A percentile compares a stretch with the other conserved stretches of the same genome.
phyloP scores from a whole-genome alignment of 2,329 filamentous ascomycete species.

The Samsoniella hepiali region DNA sequence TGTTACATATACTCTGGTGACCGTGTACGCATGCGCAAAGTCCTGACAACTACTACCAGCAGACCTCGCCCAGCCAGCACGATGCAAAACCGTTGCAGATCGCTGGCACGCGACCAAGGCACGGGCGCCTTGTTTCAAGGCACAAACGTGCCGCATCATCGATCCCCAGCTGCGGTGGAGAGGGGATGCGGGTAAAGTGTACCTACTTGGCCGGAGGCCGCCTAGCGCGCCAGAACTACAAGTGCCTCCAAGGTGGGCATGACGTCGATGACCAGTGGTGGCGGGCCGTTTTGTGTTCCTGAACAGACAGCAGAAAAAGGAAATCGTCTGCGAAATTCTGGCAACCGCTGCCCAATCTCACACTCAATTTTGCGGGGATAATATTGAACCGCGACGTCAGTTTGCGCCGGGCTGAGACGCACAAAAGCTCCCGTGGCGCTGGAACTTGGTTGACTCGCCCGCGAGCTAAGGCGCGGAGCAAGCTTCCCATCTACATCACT shows the following conservation, averaged over 20 bases:
- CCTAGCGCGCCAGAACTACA: neutral
- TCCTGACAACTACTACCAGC: no score
- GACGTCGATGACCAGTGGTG: constrained; percentile 11
- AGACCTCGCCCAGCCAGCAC: no score
- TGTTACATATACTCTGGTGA: no score
- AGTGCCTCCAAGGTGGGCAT: neutral
- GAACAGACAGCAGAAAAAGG: neutral
- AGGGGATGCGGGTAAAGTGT: neutral
- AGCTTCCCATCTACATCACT: neutral
- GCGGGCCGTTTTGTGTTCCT: neutral
- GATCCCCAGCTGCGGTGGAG: neutral
- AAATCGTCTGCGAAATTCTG: neutral
- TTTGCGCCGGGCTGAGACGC: neutral
- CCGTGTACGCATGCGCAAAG: no score
- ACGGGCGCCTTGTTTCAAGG: neutral
- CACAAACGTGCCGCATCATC: neutral
- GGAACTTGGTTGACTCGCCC: neutral
- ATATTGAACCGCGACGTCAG: neutral
- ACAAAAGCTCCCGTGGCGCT: neutral
- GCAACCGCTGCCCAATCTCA: no score
- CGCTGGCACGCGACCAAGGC: constrained; percentile 4
- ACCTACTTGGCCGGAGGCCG: constrained; percentile 10
- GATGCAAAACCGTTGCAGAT: neutral
- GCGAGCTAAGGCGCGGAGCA: neutral
- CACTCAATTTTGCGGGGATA: neutral